phyloP scores from a whole-genome alignment of 148 eudicot species.

The Agrostemma githago region DNA sequence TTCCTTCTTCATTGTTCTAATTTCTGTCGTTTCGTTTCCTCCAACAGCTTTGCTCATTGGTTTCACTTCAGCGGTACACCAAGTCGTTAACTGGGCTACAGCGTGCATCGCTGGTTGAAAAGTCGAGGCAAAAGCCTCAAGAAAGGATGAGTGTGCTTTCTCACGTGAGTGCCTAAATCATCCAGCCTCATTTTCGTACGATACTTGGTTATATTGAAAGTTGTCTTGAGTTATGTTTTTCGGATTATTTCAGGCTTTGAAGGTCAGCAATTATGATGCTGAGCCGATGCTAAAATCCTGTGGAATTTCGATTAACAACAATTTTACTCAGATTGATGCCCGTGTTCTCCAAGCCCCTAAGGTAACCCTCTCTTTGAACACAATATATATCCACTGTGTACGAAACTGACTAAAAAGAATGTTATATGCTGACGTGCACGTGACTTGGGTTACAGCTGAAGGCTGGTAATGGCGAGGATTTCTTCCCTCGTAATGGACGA shows the following conservation, averaged over 20 bases:
- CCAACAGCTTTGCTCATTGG: constrained; percentile 70
- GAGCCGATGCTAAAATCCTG: constrained; percentile 78
- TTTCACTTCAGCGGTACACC: constrained; percentile 85
- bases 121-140: constrained; percentile 87
- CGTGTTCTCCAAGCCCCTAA: constrained; percentile 82
- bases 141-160: constrained; percentile 76
- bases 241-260: constrained; percentile 52
- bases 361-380: constrained; percentile 28
- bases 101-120: constrained; percentile 80
- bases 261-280: constrained; percentile 68
- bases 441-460: constrained; percentile 46
- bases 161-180: constrained; percentile 39
- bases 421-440: not conserved
- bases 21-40: not conserved
- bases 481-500: constrained; percentile 79
- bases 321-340: constrained; percentile 73
- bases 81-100: constrained; percentile 65
- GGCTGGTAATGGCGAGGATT: constrained; percentile 78
- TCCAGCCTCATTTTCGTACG: not conserved
- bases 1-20: not conserved
- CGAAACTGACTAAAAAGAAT: not conserved
- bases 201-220: not conserved
- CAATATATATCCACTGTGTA: not conserved
- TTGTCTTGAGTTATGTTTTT: constrained; percentile 3
- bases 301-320: constrained; percentile 63